phyloP scores from a whole-genome alignment of 2,329 filamentous ascomycete genomes.

The Trichoderma pleuroti region DNA sequence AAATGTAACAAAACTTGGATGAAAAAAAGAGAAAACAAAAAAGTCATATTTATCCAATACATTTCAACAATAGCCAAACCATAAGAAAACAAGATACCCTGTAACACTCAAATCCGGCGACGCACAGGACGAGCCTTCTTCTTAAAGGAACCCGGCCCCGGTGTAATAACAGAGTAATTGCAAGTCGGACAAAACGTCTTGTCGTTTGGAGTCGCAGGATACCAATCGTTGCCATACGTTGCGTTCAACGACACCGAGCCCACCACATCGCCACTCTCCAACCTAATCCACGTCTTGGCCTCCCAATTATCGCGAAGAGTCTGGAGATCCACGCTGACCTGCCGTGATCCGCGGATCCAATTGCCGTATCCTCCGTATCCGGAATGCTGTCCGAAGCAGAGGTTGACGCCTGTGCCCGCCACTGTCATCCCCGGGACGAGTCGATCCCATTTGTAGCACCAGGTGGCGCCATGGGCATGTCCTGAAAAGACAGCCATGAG shows the following conservation, averaged over 20 bases:
- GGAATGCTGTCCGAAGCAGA: slow-evolving; percentile 62
- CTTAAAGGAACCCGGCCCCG: slow-evolving; percentile 17
- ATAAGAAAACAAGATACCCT: not conserved
- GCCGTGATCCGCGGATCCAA: slow-evolving; percentile 59
- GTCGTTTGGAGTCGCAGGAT: slow-evolving; percentile 43
- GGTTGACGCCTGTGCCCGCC: slow-evolving; percentile 42
- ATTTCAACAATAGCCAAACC: not conserved
- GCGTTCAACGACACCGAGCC: slow-evolving; percentile 54
- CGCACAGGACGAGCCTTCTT: not conserved
- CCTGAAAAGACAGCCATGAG: slow-evolving; percentile 59
- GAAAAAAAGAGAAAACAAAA: not conserved
- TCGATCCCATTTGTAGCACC: slow-evolving; percentile 52
- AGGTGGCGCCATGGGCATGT: slow-evolving; percentile 63
- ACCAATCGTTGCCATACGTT: slow-evolving; percentile 56
- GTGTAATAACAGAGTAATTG: slow-evolving; percentile 18
- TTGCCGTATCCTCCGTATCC: slow-evolving; percentile 68
- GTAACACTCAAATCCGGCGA: not conserved
- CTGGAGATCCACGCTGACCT: slow-evolving; percentile 48
- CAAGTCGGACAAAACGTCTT: slow-evolving; percentile 30
- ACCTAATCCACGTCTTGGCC: slow-evolving; percentile 58
- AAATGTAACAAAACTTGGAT: not conserved
- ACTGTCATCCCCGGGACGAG: slow-evolving; percentile 34
- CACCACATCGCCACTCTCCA: slow-evolving; percentile 53
- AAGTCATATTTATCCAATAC: not conserved
- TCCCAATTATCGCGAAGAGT: slow-evolving; percentile 35